Evolutionary conservation across 2,329 filamentous ascomycete genomes (phyloP).

Genomic region (Pestalotiopsis fici): DNA sequence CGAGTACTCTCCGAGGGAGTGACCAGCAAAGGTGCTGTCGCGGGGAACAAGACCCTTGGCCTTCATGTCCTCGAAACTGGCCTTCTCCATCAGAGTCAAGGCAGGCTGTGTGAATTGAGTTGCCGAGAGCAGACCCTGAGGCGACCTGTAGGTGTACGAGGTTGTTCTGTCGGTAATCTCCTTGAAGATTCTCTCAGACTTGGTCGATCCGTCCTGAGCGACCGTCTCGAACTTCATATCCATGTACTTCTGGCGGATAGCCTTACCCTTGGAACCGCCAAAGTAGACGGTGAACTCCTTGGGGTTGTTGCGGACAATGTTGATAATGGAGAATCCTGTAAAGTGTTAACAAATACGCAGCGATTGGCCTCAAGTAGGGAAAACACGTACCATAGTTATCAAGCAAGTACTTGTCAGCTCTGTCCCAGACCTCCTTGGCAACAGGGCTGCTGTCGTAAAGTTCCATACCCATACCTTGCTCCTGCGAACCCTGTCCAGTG

Average conservation of each 20-base stretch:
- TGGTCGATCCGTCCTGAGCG: constrained; percentile 84
- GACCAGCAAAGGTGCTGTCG: constrained; percentile 96
- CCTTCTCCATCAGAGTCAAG: constrained; percentile 98
- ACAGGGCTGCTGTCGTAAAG: constrained; percentile 91
- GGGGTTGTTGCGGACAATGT: constrained; percentile 99
- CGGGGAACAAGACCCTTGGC: constrained; percentile 93
- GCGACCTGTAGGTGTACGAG: constrained; percentile 96
- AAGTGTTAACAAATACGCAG: constrained; percentile 10
- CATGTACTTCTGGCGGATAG: constrained; percentile 99
- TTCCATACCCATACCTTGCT: constrained; percentile 99
- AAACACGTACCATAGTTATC: constrained; percentile 85
- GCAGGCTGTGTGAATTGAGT: constrained; percentile 99
- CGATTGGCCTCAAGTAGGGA: background rate
- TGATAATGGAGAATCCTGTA: constrained; percentile 88
- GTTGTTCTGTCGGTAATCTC: constrained; percentile 90
- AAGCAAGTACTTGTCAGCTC: constrained; percentile 95
- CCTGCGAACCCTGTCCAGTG: constrained; percentile 96
- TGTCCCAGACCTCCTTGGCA: constrained; percentile 96
- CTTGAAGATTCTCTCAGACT: constrained; percentile 99
- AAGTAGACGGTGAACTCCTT: constrained; percentile 99
- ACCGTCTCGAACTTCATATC: constrained; percentile 99
- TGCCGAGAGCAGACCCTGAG: constrained; percentile 89
- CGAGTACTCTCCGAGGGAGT: constrained; percentile 98
- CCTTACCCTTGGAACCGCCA: constrained; percentile 93
- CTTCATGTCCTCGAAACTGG: constrained; percentile 98